These are phyloP conservation scores for Lolium multiflorum DNA, from an alignment of 176 grass and related monocot genomes.

Conservation along the genomic window DNA sequence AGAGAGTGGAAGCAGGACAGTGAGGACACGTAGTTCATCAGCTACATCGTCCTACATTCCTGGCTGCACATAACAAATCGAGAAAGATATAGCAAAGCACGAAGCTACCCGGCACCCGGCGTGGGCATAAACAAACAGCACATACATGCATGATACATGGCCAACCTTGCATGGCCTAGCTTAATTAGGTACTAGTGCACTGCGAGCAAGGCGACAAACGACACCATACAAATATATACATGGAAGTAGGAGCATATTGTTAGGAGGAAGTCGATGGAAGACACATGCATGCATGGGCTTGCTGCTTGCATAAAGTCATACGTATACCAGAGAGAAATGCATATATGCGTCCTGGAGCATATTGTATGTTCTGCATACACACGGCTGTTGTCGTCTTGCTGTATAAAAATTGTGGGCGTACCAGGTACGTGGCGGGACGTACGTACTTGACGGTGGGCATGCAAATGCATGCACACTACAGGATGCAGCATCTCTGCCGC, in stretches of 20 bases:
- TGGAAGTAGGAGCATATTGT: no score
- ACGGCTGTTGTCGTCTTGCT: constrained; percentile 17
- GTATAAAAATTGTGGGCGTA: background rate
- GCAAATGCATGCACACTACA: background rate
- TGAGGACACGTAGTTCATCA: no score
- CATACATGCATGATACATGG: background rate
- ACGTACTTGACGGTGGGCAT: background rate
- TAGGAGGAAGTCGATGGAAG: no score
- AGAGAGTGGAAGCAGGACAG: no score
- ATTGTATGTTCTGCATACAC: background rate
- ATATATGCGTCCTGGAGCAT: no score
- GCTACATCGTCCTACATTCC: no score
- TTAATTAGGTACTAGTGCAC: no score
- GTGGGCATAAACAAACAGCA: constrained; percentile 22
- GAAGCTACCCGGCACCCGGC: constrained; percentile 36
- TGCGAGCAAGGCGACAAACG: no score
- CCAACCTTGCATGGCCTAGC: no score
- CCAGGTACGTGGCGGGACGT: constrained; percentile 10
- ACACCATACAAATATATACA: no score
- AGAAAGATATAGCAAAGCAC: background rate
- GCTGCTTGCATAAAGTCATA: background rate
- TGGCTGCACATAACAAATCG: no score
- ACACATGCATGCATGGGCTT: constrained; percentile 11
- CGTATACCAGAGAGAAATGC: background rate
- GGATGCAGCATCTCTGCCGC: no score